Evolutionary conservation across 2,329 filamentous ascomycete species (phyloP), one percentile per base, ranked within the genome.

Genomic region (Chalara sp.): DNA sequence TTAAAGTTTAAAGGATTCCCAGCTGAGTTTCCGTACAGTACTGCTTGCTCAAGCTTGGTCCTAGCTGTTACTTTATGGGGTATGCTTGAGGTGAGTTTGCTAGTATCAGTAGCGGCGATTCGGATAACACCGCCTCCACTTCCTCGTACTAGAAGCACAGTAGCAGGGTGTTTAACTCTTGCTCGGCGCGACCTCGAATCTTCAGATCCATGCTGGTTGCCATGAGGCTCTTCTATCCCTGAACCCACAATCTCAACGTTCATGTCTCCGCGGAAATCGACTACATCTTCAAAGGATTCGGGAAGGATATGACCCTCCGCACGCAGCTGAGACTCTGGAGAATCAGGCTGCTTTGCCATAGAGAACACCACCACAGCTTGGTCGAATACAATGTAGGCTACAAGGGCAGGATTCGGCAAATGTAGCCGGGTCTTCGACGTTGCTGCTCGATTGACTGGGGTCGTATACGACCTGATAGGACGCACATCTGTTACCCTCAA

Each of bases 1-100:
- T 85, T 80, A 61, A 99, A 89, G 55, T 90, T 83, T n/a, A 99
- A 71, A n/a, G 92, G 87, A 61, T 90, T 97, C 62, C 88, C 83
- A 55, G 84, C 78, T 64, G 87, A 83, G 45, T 81, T 82, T 2
- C 91, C 91, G 65, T 89, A 97, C 69, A 96, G 97, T 1, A 97
- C 87, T 2, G 91, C 91, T 70, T 99, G 91, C 64, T 96, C 89
- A 40, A 99, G 77, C 68, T 93, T 96, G 69, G 83, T 88, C 69
- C 89, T 93, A 6, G 89, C 87, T 1, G 87, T 91, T 12, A 95
- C 80, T 57, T 74, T 70, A 1, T 80, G 81, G 5, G 80, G 74
- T 48, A 71, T 69, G 48, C 79, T 76, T 54, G 77, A 79, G 10
- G 74, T 74, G 60, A 85, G 83, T 53, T 76, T 79, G 55, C 81